A percentile compares a stretch with the other conserved stretches of the same genome.
These are phyloP conservation scores for Henckelia pumila DNA, from an alignment of 257 asterid species.

Conservation along the genomic window DNA sequence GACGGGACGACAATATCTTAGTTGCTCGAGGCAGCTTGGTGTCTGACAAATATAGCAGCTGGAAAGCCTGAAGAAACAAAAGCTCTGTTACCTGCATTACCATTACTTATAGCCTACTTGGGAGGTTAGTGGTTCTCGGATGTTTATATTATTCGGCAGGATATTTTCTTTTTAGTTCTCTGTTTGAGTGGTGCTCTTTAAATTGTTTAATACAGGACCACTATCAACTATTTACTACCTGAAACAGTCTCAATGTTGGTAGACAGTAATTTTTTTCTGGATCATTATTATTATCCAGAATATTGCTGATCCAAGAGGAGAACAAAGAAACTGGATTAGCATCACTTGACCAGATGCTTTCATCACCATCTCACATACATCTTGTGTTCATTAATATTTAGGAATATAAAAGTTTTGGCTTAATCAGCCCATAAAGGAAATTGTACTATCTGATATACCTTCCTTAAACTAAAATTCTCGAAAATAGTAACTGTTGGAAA, in stretches of 20 bases:
- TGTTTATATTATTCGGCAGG: constrained; percentile 19
- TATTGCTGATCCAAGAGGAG: neutral
- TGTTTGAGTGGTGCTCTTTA: neutral
- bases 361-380: neutral
- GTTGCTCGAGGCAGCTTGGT: constrained; percentile 99
- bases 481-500: neutral
- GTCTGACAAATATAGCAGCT: constrained; percentile 94
- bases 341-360: neutral
- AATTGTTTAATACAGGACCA: neutral
- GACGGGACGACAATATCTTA: constrained; percentile 26
- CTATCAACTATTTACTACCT: neutral
- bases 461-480: neutral
- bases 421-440: neutral
- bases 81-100: constrained; percentile 84
- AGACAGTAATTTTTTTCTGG: neutral
- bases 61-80: constrained; percentile 92
- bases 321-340: neutral
- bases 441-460: neutral
- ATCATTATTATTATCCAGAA: constrained; percentile 1
- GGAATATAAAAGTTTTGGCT: constrained; percentile 10
- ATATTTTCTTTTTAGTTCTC: neutral
- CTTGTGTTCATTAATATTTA: neutral
- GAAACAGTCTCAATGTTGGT: neutral
- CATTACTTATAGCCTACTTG: constrained; percentile 88
- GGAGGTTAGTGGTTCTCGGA: constrained; percentile 66